Conservation (phyloP, 345 rosid species). For the Aquilaria sinensis region DNA sequence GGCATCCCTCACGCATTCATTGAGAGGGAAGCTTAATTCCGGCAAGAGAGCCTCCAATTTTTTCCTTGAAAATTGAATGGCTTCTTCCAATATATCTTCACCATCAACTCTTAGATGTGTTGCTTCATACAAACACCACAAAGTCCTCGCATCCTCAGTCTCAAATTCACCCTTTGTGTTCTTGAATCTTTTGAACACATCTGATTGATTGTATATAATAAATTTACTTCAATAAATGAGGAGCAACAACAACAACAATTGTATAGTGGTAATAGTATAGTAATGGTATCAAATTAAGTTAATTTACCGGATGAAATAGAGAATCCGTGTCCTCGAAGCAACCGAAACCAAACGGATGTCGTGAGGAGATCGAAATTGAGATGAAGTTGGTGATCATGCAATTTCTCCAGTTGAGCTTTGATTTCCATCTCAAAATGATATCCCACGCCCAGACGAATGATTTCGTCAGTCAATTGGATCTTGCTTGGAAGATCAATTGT, state of each 20-base stretch:
- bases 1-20: slow-evolving; percentile 7
- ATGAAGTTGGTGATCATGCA: not conserved
- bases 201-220: slow-evolving; percentile 6
- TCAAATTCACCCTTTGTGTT: slow-evolving; percentile 16
- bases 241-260: not conserved
- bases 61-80: not conserved
- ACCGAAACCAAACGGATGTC: slow-evolving; percentile 17
- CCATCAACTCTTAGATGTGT: slow-evolving; percentile 14
- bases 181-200: slow-evolving; percentile 27
- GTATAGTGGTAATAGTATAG: not conserved
- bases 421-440: slow-evolving; percentile 26
- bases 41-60: not conserved
- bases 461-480: slow-evolving; percentile 17
- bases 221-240: no score
- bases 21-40: not conserved
- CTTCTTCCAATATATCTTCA: slow-evolving; percentile 21
- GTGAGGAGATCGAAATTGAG: not conserved
- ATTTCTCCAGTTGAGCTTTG: not conserved
- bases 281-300: not conserved
- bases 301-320: slow-evolving; percentile 1
- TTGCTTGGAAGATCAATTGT: not conserved
- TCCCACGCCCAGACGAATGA: slow-evolving; percentile 22
- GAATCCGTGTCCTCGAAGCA: slow-evolving; percentile 23
- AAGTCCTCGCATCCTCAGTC: not conserved
- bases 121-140: slow-evolving; percentile 20